Base-by-base conservation (phyloP, 1,284 basidiomycete species). In the Leccinum fallax region DNA sequence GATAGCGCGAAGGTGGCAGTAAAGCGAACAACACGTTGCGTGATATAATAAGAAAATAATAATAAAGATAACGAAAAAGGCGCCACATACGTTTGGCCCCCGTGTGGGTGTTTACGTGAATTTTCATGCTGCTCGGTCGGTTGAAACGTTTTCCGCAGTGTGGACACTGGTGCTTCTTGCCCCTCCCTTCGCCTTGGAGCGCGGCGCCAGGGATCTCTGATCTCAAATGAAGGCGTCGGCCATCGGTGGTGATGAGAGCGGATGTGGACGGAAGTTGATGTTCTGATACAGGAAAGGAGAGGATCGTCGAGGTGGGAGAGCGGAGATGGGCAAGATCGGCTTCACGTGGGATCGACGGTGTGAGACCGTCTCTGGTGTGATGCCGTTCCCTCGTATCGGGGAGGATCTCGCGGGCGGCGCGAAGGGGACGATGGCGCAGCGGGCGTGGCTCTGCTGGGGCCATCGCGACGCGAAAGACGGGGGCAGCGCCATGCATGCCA, bases 51-150 rank as follows among this genome's bases (percentile, higher is more conserved):
- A 61, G 58, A 57, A 21, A 55, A 51, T 28, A 40, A 55, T 40
- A 28, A 55, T 53, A 13, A 53, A 19, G 15, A 43, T 55, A 24
- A 55, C 24, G n/a, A 63, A 63, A 58, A 62, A 51, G 48, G 54
- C 38, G 66, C 61, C 59, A 83, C 87, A 72, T 74, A 91, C 89
- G 89, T 70, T 86, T 89, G 16, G 83, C 89, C 19, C 89, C 89
- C 16, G 89, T 91, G 74, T 92, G 90, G 3, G 87, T 90, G 70
- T 92, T 90, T 67, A 87, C 81, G 72, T 92, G 89, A 61, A 90
- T 91, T 62, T 83, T 79, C 61, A 92, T 80, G 71, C 89, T 90
- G 66, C 89, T 92, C 4, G 89, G 90, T 8, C 90, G 82, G 73
- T 90, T 91, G 78, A 92, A 92, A 28, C 87, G 80, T 73, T 90